phyloP scores from a whole-genome alignment of 139 green algal genomes.

The Tetraselmis striata region DNA sequence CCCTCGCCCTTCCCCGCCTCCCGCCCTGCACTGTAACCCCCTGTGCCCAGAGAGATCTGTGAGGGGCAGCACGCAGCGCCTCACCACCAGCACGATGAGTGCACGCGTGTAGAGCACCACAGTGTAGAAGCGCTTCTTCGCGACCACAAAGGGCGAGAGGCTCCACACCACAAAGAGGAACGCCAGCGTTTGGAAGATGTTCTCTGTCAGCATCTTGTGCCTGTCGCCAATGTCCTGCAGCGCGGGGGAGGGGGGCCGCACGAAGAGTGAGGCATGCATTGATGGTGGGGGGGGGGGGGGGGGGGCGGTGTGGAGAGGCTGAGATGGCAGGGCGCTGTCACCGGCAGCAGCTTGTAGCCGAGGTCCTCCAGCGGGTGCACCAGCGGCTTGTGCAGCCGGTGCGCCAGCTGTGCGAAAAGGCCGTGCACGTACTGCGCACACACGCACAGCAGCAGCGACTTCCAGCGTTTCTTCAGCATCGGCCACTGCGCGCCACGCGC shows the following conservation, averaged over 20 bases:
- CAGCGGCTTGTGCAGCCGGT: conserved; percentile 64
- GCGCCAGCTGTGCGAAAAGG: conserved; percentile 79
- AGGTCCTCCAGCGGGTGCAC: conserved; percentile 64
- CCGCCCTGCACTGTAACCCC: too few species aligned
- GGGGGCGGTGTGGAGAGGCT: too few species aligned
- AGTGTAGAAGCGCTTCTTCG: conserved; percentile 82
- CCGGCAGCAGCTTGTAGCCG: conserved; percentile 64
- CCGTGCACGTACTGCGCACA: conserved; percentile 85
- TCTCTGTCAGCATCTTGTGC: conserved; percentile 77
- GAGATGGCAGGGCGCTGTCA: too few species aligned
- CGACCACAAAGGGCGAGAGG: conserved; percentile 76
- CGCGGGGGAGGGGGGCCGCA: background rate
- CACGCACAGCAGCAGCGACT: conserved; percentile 62
- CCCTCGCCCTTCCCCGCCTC: too few species aligned
- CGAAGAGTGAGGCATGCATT: background rate
- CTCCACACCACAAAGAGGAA: conserved; percentile 72
- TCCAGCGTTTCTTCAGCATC: conserved; percentile 64
- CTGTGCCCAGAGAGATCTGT: too few species aligned
- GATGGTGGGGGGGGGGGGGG: too few species aligned
- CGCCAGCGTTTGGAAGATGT: conserved; percentile 68
- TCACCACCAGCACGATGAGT: conserved; percentile 72
- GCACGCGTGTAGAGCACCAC: conserved; percentile 68
- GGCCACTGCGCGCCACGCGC: conserved; percentile 49
- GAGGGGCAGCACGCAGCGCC: too few species aligned
- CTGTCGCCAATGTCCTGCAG: conserved; percentile 60